A percentile compares a stretch with the other conserved stretches of the same genome.
Evolutionary conservation across 2,329 filamentous ascomycete species (phyloP).

Genomic region (Ophiostoma tasmaniense): DNA sequence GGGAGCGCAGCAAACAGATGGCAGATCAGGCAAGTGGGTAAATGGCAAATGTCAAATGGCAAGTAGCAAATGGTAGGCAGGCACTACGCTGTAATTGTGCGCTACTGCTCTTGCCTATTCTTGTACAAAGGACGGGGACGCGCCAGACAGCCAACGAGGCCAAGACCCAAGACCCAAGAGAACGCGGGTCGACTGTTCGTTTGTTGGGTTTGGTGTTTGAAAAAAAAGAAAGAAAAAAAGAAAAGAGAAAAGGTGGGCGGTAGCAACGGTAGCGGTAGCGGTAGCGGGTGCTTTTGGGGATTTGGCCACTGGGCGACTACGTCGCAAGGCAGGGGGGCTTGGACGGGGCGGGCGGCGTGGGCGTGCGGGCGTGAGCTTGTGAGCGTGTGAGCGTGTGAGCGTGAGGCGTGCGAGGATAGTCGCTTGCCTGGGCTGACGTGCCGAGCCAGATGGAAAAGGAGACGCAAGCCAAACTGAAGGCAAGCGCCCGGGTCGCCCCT

Average conservation of each 20-base stretch:
- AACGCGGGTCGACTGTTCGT: not conserved
- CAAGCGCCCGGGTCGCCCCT: not conserved
- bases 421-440: not conserved
- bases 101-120: too few species aligned
- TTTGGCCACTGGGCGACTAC: not conserved
- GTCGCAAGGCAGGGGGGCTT: slow-evolving; percentile 3
- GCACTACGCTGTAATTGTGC: not conserved
- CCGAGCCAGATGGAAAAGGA: not conserved
- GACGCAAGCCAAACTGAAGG: not conserved
- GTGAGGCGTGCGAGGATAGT: not conserved
- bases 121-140: not conserved
- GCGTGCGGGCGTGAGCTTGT: not conserved
- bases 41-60: not conserved
- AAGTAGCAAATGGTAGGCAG: too few species aligned
- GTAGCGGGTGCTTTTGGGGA: slow-evolving; percentile 7
- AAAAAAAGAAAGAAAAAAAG: not conserved
- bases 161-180: not conserved
- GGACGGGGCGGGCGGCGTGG: slow-evolving; percentile 5
- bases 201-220: too few species aligned
- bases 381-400: not conserved
- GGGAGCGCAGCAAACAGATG: not conserved
- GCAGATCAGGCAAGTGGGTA: not conserved
- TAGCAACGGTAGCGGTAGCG: not conserved
- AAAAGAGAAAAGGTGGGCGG: not conserved
- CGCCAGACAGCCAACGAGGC: not conserved